Percentiles rank a stretch among this genome's conserved stretches.
These are phyloP conservation scores for Auricularia heimuer DNA, from an alignment of 768 basidiomycete species.

Conservation along the genomic window DNA sequence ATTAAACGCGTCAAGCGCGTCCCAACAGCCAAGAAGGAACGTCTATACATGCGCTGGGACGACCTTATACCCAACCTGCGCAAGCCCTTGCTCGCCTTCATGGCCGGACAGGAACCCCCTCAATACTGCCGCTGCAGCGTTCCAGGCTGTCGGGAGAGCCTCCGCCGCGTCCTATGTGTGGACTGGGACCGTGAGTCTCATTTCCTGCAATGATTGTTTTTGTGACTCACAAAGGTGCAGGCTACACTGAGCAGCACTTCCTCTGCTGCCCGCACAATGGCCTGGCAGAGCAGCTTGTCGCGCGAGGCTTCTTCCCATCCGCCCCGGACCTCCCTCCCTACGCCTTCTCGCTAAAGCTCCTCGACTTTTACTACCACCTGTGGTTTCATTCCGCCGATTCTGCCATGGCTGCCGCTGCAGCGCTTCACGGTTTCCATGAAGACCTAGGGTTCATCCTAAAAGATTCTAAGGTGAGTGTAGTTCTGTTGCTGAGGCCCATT, in stretches of 20 bases:
- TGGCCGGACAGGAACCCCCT: too few relatives aligned
- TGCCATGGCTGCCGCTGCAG: conserved; percentile 19
- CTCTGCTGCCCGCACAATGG: neutral
- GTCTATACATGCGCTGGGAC: too few relatives aligned
- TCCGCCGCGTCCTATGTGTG: neutral
- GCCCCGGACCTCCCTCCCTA: conserved; percentile 15
- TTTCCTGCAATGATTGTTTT: neutral
- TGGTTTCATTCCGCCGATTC: conserved; percentile 31
- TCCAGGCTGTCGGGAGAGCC: neutral
- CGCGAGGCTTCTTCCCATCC: conserved; percentile 23
- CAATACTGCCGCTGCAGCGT: too few relatives aligned
- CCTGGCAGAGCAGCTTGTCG: neutral
- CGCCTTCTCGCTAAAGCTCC: conserved; percentile 19
- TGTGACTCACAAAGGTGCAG: neutral
- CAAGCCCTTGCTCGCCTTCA: too few relatives aligned
- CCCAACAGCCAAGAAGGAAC: too few relatives aligned
- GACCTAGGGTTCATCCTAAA: conserved; percentile 16
- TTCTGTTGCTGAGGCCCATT: too few relatives aligned
- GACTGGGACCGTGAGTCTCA: neutral
- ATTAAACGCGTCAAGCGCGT: too few relatives aligned
- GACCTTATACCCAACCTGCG: too few relatives aligned
- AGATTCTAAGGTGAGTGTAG: conserved; percentile 11
- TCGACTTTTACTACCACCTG: conserved; percentile 24
- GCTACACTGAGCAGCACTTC: neutral
- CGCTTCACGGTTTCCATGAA: conserved; percentile 22